These are phyloP conservation scores for Amanita pallidorosea DNA, from an alignment of 768 basidiomycete species.

Conservation along the genomic window DNA sequence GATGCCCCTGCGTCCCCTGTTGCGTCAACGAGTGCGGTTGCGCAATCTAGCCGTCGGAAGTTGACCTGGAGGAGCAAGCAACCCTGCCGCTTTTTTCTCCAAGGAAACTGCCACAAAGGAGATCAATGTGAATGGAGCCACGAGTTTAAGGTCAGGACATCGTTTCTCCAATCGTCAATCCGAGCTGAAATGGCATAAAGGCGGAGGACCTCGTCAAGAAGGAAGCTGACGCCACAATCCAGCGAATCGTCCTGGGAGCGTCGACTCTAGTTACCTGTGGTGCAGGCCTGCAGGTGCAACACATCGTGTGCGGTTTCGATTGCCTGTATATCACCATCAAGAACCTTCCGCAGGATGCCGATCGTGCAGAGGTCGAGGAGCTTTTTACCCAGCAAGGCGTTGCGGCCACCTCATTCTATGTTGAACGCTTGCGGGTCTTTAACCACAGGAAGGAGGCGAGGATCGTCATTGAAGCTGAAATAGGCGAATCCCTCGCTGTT, in stretches of 20 bases:
- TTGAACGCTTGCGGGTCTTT: constrained; percentile 15
- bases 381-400: constrained; percentile 37
- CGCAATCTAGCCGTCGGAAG: no score
- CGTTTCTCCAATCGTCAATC: neutral
- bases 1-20: neutral
- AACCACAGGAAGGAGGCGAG: constrained; percentile 24
- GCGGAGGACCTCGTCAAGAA: constrained; percentile 10
- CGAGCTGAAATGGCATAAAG: neutral
- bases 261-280: constrained; percentile 38
- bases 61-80: neutral
- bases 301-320: constrained; percentile 41
- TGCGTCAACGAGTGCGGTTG: neutral
- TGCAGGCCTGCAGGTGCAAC: constrained; percentile 36
- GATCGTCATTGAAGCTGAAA: constrained; percentile 30
- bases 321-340: constrained; percentile 35
- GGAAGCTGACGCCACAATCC: constrained; percentile 32
- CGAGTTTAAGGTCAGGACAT: neutral
- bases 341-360: constrained; percentile 33
- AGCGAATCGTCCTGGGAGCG: constrained; percentile 29
- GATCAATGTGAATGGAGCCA: neutral
- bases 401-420: constrained; percentile 20
- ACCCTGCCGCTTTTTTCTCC: neutral
- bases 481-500: constrained; percentile 27
- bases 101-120: neutral
- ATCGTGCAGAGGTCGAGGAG: constrained; percentile 25